A percentile compares a stretch with the other conserved stretches of the same genome.
phyloP scores from a whole-genome alignment of 2,329 filamentous ascomycete species.

The Fusarium sp. region DNA sequence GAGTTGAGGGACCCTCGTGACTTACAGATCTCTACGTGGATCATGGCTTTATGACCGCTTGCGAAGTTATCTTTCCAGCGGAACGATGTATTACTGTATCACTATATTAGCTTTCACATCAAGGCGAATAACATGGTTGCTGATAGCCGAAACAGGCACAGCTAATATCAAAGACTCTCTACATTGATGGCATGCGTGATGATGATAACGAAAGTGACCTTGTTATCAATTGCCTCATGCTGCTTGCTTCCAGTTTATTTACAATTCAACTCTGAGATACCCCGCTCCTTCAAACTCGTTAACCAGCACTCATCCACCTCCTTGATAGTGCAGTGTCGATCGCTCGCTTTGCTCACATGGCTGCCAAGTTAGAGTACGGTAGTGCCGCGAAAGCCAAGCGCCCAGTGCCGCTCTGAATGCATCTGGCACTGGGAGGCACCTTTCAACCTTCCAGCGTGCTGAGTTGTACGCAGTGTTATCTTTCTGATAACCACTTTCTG shows the following conservation, averaged over 20 bases:
- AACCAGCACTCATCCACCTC: neutral
- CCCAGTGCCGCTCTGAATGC: neutral
- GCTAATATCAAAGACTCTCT: neutral
- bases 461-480: constrained; percentile 7
- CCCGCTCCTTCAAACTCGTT: constrained; percentile 1
- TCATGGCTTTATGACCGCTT: constrained; percentile 33
- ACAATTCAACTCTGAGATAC: neutral
- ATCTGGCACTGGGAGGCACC: neutral
- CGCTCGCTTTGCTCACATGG: constrained; percentile 13
- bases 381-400: constrained; percentile 4
- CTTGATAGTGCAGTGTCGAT: constrained; percentile 3
- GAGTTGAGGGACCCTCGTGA: constrained; percentile 43
- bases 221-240: neutral
- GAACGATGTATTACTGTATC: constrained; percentile 48
- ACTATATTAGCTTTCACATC: constrained; percentile 34
- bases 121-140: constrained; percentile 19
- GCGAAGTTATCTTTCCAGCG: constrained; percentile 22
- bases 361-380: neutral
- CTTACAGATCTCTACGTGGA: constrained; percentile 42
- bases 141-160: constrained; percentile 14
- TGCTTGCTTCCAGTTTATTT: neutral
- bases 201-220: neutral
- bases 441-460: neutral
- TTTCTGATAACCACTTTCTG: neutral
- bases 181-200: neutral